A percentile compares a stretch with the other conserved stretches of the same genome.
phyloP scores from a whole-genome alignment of 805 yeast species.

The Vanderwaltozyma yarrowii region DNA sequence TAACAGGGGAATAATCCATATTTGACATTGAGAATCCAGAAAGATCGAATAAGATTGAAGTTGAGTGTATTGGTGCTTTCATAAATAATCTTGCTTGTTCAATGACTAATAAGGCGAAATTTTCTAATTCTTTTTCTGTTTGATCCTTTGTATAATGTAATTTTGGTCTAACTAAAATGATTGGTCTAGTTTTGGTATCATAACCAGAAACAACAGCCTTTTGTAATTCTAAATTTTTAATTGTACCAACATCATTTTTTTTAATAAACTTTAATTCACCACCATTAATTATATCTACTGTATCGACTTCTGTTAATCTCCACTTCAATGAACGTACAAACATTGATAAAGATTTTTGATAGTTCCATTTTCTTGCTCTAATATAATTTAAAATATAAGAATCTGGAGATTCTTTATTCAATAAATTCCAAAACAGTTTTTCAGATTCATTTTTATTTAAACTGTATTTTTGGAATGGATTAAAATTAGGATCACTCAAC shows the following conservation, averaged over 20 bases:
- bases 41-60: constrained; percentile 75
- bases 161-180: constrained; percentile 69
- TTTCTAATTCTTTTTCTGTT: constrained; percentile 56
- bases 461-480: constrained; percentile 16
- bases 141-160: constrained; percentile 60
- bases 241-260: constrained; percentile 33
- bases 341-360: constrained; percentile 59
- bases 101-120: constrained; percentile 61
- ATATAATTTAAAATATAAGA: constrained; percentile 61
- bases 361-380: constrained; percentile 80
- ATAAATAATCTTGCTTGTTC: constrained; percentile 70
- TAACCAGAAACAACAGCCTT: constrained; percentile 69
- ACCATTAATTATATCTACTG: constrained; percentile 48
- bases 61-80: constrained; percentile 69
- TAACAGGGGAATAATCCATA: constrained; percentile 86
- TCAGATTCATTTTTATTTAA: constrained; percentile 43
- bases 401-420: constrained; percentile 74
- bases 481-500: neutral
- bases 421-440: constrained; percentile 43
- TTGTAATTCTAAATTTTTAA: constrained; percentile 38
- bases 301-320: constrained; percentile 53
- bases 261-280: constrained; percentile 61
- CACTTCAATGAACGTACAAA: constrained; percentile 58
- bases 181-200: constrained; percentile 65
- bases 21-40: constrained; percentile 77